Evolutionary conservation across 345 rosid species (phyloP), one percentile per base, ranked within the genome.

Genomic region (Gossypium bickii): DNA sequence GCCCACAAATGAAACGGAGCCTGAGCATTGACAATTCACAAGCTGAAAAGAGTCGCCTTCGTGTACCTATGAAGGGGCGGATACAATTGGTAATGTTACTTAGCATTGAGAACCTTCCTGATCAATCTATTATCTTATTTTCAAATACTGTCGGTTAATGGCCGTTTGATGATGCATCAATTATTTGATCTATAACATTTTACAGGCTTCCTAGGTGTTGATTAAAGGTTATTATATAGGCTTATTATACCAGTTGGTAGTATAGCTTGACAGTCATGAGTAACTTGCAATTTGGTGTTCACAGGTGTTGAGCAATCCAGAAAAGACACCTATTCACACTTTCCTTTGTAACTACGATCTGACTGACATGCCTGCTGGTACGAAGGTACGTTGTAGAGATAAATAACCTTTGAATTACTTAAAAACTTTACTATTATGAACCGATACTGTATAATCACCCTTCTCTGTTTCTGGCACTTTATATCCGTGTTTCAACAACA

Each of bases 1-100:
- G 88, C 77, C 91, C 82, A 74, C 89, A 83, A 70, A 61, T 82
- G 78, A 91, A 80, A 82, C 80, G 78, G 77, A 85, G 82, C 74
- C 75, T 64, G 62, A 77, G 81, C 24, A 85, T 76, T 78, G 87
- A 84, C 60, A 95, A 94, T 79, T 77, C 83, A 56, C 95, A 88
- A 75, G 77, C 83, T 79, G 81, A 87, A 62, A 87, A 84, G 83
- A 89, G 89, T 80, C 85, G 89, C 60, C 67, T 88, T 24, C 88
- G 90, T 68, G 80, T 92, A 49, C 97, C 98, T 24, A 87, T 90
- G 89, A 94, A 94, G 88, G 98, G 98, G 71, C 90, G 98, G 72
- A 85, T 94, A 75, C 97, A 94, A 77, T 84, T 92, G 93, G 97
- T 94, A 88, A 76, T 67, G 10, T 52, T 70, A 29, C 73, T 17